A percentile compares a stretch with the other conserved stretches of the same genome.
Evolutionary conservation across 2,329 filamentous ascomycete species (phyloP).

Genomic region (Emydomyces testavorans): DNA sequence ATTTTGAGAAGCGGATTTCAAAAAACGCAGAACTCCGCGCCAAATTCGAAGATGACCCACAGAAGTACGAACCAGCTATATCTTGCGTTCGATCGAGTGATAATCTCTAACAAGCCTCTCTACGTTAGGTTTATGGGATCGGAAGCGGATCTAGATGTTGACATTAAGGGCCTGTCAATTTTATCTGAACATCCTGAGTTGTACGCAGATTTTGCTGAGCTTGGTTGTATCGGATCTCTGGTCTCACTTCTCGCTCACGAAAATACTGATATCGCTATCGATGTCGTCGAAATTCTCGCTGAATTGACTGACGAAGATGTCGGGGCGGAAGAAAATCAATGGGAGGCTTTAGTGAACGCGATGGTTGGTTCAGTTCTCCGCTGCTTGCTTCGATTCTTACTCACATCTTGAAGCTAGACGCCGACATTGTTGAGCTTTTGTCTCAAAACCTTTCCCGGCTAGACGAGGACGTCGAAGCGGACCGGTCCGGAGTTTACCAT

Average conservation of each 20-base stretch:
- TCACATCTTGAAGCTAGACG: conserved; percentile 28
- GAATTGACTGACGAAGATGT: conserved; percentile 94
- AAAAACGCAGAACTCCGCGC: conserved; percentile 84
- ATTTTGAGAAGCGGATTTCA: conserved; percentile 80
- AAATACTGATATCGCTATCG: conserved; percentile 93
- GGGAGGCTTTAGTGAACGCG: conserved; percentile 59
- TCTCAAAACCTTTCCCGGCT: conserved; percentile 57
- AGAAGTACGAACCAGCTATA: conserved; percentile 44
- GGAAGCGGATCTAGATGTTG: conserved; percentile 80
- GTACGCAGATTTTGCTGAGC: conserved; percentile 65
- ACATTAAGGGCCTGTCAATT: conserved; percentile 77
- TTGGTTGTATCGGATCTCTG: conserved; percentile 61
- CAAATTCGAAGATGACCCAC: conserved; percentile 66
- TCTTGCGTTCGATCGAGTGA: not conserved
- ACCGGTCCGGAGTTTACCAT: conserved; percentile 78
- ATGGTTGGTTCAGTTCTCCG: conserved; percentile 33
- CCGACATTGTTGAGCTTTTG: conserved; percentile 33
- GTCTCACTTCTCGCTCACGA: conserved; percentile 81
- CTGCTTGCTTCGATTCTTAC: not conserved
- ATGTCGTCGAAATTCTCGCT: conserved; percentile 73
- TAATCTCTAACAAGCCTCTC: conserved; percentile 18
- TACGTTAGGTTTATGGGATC: conserved; percentile 54
- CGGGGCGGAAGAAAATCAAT: conserved; percentile 64
- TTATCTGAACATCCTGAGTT: conserved; percentile 76
- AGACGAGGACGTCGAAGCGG: conserved; percentile 59